Evolutionary conservation across 208 protist genomes (phyloP).

Genomic region (Angomonas ambiguus): DNA sequence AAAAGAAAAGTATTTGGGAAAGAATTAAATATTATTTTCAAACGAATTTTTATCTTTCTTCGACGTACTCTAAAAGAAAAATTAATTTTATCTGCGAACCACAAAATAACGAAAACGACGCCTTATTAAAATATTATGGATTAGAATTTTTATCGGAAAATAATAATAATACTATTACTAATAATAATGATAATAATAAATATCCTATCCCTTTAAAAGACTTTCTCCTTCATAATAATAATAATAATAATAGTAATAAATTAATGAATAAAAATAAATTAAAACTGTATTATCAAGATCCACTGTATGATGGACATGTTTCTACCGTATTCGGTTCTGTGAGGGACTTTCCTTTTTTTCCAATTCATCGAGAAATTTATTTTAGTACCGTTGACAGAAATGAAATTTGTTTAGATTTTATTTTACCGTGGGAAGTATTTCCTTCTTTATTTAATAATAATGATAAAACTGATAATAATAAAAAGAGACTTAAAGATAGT

Average conservation of each 20-base stretch:
- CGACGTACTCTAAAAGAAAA: neutral
- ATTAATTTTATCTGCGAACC: slow-evolving; percentile 1
- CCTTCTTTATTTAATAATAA: slow-evolving; percentile 1
- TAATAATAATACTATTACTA: neutral
- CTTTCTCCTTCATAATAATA: slow-evolving; percentile 2
- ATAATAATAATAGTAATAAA: neutral
- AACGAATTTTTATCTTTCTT: neutral
- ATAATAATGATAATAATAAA: neutral
- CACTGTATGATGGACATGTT: slow-evolving; percentile 54
- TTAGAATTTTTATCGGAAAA: neutral
- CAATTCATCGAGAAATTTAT: slow-evolving; percentile 31
- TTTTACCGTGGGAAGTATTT: slow-evolving; percentile 21
- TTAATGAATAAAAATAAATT: neutral
- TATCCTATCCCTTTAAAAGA: neutral
- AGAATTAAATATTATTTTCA: neutral
- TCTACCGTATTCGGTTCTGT: slow-evolving; percentile 50
- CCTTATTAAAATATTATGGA: neutral
- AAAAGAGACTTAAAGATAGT: neutral
- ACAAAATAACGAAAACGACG: neutral
- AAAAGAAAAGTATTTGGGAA: neutral
- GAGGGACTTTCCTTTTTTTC: slow-evolving; percentile 21
- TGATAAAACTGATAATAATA: neutral
- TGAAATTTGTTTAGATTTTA: slow-evolving; percentile 54
- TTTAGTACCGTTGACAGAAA: slow-evolving; percentile 45
- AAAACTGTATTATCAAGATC: slow-evolving; percentile 27